Evolutionary conservation across 805 yeast species (phyloP).

Genomic region (Ogataea neopini): DNA sequence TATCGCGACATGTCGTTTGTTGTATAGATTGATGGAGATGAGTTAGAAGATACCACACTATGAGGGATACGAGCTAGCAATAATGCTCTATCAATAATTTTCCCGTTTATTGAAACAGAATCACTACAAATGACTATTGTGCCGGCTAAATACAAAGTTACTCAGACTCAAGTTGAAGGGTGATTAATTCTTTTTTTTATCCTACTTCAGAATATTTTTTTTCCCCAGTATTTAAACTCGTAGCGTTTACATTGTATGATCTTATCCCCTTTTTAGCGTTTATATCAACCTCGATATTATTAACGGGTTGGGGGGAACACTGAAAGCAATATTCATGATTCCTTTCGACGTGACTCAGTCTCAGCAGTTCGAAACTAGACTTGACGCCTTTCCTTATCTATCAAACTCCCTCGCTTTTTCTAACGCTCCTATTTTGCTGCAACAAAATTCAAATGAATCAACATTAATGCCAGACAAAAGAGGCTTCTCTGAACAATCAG

Average conservation of each 20-base stretch:
- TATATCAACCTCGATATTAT: background rate
- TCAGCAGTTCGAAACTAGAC: slow-evolving; percentile 4
- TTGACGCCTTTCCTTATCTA: slow-evolving; percentile 9
- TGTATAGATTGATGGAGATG: background rate
- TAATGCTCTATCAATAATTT: too few relatives aligned
- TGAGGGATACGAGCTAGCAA: too few relatives aligned
- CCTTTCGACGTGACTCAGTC: slow-evolving; percentile 11
- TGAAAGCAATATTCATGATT: slow-evolving; percentile 3
- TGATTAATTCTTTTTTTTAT: background rate
- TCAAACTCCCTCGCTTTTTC: background rate
- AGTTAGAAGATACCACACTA: too few relatives aligned
- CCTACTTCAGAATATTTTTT: background rate
- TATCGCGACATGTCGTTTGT: slow-evolving; percentile 4
- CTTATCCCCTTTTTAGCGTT: slow-evolving; percentile 1
- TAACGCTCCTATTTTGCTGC: slow-evolving; percentile 3
- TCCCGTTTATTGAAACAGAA: too few relatives aligned
- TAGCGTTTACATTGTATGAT: background rate
- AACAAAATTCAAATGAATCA: background rate
- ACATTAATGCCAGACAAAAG: background rate
- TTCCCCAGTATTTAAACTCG: background rate
- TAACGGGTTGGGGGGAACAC: background rate
- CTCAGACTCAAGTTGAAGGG: too few relatives aligned
- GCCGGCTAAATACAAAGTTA: too few relatives aligned
- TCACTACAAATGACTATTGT: too few relatives aligned
- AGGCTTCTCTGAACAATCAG: background rate